Evolutionary conservation across 768 basidiomycete species (phyloP).

Genomic region (Saitozyma podzolica): DNA sequence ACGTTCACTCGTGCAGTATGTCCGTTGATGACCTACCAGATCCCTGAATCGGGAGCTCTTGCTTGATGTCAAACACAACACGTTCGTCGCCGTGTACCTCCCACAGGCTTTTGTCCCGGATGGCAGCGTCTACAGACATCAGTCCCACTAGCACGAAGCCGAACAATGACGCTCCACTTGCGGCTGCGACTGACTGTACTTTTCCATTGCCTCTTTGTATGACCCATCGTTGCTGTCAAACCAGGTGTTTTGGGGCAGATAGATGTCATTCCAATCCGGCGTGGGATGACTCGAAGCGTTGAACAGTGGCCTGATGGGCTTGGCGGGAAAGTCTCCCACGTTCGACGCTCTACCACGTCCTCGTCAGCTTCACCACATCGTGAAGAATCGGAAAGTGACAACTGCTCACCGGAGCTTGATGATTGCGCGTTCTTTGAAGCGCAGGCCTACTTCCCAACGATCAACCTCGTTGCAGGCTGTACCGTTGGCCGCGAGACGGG

Average conservation of each 20-base stretch:
- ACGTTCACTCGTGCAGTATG: background rate
- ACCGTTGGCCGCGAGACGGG: background rate
- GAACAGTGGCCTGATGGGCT: constrained; percentile 4
- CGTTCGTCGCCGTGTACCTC: constrained; percentile 25
- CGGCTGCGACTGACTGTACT: constrained; percentile 17
- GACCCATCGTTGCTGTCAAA: constrained; percentile 8
- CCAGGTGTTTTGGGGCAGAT: constrained; percentile 6
- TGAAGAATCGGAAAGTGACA: background rate
- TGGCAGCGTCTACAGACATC: constrained; percentile 15
- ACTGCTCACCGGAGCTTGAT: constrained; percentile 28
- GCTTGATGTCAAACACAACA: constrained; percentile 20
- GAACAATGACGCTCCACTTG: background rate
- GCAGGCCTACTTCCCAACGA: constrained; percentile 22
- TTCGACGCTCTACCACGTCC: background rate
- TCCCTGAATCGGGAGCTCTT: constrained; percentile 4
- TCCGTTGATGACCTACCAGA: background rate
- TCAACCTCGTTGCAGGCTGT: background rate
- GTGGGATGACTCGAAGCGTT: constrained; percentile 1
- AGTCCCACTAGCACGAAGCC: background rate
- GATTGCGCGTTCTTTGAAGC: constrained; percentile 35
- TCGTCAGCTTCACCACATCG: background rate
- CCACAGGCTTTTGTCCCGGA: constrained; percentile 24
- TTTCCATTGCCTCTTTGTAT: constrained; percentile 6
- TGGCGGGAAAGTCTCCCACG: constrained; percentile 16
- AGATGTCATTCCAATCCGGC: constrained; percentile 18